Evolutionary conservation across 331 rosid genomes (phyloP).

Genomic region (Phaseolus coccineus): DNA sequence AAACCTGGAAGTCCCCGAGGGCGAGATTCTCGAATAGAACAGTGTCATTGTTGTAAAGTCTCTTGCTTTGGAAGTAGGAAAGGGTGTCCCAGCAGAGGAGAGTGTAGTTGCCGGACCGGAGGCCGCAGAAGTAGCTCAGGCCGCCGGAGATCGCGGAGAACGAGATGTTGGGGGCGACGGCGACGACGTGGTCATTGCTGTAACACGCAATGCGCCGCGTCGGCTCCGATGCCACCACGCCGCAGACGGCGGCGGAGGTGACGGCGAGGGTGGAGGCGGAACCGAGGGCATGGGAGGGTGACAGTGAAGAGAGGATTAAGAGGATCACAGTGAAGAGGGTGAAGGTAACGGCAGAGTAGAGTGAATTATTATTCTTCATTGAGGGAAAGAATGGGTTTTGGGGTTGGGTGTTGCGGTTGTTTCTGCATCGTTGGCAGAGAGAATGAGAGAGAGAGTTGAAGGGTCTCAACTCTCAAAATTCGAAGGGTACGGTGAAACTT

Average conservation of each 20-base stretch:
- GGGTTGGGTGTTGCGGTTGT: conserved; percentile 38
- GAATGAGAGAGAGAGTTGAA: conserved; percentile 25
- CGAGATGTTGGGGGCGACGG: conserved; percentile 58
- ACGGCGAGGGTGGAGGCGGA: conserved; percentile 84
- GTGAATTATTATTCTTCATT: conserved; percentile 68
- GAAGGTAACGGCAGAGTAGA: conserved; percentile 14
- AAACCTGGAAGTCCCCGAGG: conserved; percentile 72
- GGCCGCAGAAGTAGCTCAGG: conserved; percentile 67
- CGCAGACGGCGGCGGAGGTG: conserved; percentile 73
- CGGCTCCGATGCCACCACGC: conserved; percentile 59
- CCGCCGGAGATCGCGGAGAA: conserved; percentile 88
- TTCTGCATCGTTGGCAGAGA: conserved; percentile 63
- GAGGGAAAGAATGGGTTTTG: conserved; percentile 44
- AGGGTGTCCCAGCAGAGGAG: conserved; percentile 79
- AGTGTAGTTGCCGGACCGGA: conserved; percentile 70
- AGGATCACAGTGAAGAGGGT: conserved; percentile 35
- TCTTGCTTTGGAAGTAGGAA: conserved; percentile 37
- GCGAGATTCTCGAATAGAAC: conserved; percentile 66
- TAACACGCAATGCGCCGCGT: conserved; percentile 69
- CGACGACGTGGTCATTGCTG: conserved; percentile 46
- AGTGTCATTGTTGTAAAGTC: conserved; percentile 60
- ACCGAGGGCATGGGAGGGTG: conserved; percentile 57
- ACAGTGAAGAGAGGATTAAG: conserved; percentile 9
- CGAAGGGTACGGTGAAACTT: conserved; percentile 1
- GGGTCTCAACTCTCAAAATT: background rate